Evolutionary conservation across 2,329 filamentous ascomycete species (phyloP), one percentile per base, ranked within the genome.

Genomic region (Pezicula neosporulosa): DNA sequence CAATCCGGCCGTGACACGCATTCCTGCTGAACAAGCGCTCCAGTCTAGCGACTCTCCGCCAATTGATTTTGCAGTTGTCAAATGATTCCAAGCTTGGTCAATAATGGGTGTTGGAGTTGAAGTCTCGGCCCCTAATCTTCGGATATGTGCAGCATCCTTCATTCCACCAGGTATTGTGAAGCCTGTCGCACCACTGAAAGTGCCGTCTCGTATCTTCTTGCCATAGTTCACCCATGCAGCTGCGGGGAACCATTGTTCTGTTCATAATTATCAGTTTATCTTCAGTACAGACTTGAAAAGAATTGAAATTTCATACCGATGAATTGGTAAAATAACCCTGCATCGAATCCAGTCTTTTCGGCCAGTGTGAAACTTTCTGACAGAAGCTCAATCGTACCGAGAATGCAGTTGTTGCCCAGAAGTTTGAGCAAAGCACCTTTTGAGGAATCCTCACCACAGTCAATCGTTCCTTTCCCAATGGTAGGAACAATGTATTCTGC

Each of bases 311-410:
- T 24, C 41, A n/a, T 43, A 43, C 41, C 13, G 19, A 43, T 43
- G 19, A 43, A 43, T 21, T 43, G 12, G 19, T 43, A 43, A 21
- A 43, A 43, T 15, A 43, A 5, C 6, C 19, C 19, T n/a, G 19
- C 21, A 43, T 43, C 41, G 19, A 43, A 43, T 18, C 41, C 41
- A 24, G 41, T 43, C 41, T 43, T 43, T 12, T 43, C 41, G n/a
- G 41, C 41, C 41, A 43, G 21, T 13, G 41, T 43, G 21, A 43
- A 43, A 43, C 41, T 43, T 43, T 43, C 41, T 19, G 41, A 43
- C 6, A 43, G 41, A 18, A 43, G 41, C 41, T 43, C 41, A 15
- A 43, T 43, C 13, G 41, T 43, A 19, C 41, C 41, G 7, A 43
- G 41, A 43, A 43, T 43, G 12, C 41, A 43, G 19, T 43, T 43